phyloP scores from a whole-genome alignment of 441 rosid genomes.

The Corymbia citriodora region DNA sequence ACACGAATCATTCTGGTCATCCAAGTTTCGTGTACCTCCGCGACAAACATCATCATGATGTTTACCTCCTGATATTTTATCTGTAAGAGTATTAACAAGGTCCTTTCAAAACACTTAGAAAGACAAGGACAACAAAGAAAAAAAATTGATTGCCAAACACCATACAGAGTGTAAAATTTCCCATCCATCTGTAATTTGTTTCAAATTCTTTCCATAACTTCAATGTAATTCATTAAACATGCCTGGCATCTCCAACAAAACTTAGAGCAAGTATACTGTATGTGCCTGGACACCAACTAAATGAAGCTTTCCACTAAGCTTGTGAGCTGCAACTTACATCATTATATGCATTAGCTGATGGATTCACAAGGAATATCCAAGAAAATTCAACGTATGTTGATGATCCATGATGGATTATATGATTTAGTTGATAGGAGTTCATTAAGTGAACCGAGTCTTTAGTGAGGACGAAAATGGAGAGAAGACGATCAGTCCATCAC shows the following conservation, averaged over 20 bases:
- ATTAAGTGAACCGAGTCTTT: not conserved
- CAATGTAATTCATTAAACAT: not conserved
- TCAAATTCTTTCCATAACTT: not conserved
- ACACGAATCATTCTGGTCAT: conserved; percentile 24
- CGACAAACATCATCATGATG: conserved; percentile 20
- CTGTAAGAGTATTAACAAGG: conserved; percentile 30
- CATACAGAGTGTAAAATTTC: not conserved
- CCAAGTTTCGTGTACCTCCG: conserved; percentile 25
- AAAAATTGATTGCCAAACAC: not conserved
- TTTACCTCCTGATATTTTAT: conserved; percentile 23
- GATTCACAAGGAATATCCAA: not conserved
- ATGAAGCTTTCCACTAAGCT: not conserved
- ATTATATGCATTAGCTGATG: not conserved
- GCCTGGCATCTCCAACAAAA: not conserved
- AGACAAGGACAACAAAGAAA: not conserved
- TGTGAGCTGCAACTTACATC: not conserved
- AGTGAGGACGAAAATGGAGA: not conserved
- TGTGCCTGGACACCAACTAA: not conserved
- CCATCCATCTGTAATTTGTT: not conserved
- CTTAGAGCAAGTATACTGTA: not conserved
- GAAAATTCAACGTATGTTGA: not conserved
- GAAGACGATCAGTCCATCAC: not conserved
- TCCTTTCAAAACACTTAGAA: not conserved
- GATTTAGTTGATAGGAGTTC: not conserved
- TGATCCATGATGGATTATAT: not conserved